These are phyloP conservation scores for Solanum pennellii DNA, from an alignment of 257 asterid genomes.

Conservation along the genomic window DNA sequence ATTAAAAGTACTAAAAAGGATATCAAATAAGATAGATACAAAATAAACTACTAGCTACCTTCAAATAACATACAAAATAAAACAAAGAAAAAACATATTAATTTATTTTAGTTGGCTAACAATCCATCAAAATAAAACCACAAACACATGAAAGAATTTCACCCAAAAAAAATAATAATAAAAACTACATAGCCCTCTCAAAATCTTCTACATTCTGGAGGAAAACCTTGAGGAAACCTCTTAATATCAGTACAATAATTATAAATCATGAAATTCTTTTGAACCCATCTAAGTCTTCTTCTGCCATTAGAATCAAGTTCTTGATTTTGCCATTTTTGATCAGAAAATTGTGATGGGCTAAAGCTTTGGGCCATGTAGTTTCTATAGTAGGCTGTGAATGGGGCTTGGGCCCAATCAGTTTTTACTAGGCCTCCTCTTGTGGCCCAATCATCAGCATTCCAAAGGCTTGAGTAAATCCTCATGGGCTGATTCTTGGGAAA, in stretches of 20 bases:
- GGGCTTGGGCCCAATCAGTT: slow-evolving; percentile 77
- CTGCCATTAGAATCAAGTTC: slow-evolving; percentile 60
- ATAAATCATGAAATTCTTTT: slow-evolving; percentile 77
- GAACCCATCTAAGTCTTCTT: slow-evolving; percentile 86
- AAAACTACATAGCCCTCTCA: not conserved
- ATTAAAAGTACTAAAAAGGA: not conserved
- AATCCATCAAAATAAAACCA: not conserved
- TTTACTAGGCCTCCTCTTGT: slow-evolving; percentile 77
- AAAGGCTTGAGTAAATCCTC: slow-evolving; percentile 80
- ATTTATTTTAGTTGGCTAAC: not conserved
- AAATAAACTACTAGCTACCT: not conserved
- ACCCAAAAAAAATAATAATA: too few species aligned
- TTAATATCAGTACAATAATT: slow-evolving; percentile 56
- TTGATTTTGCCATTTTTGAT: slow-evolving; percentile 43
- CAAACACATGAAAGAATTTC: not conserved
- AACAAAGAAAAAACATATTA: not conserved
- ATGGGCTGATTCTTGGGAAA: slow-evolving; percentile 69
- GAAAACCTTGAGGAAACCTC: slow-evolving; percentile 59
- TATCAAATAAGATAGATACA: not conserved
- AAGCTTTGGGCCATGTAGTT: slow-evolving; percentile 47
- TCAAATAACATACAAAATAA: not conserved
- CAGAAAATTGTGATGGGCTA: slow-evolving; percentile 18
- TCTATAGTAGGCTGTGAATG: slow-evolving; percentile 71
- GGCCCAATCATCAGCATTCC: slow-evolving; percentile 94
- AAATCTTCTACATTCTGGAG: slow-evolving; percentile 40